These are phyloP conservation scores for Blastobotrys indianensis DNA, from an alignment of 1,139 yeast species.

Conservation along the genomic window DNA sequence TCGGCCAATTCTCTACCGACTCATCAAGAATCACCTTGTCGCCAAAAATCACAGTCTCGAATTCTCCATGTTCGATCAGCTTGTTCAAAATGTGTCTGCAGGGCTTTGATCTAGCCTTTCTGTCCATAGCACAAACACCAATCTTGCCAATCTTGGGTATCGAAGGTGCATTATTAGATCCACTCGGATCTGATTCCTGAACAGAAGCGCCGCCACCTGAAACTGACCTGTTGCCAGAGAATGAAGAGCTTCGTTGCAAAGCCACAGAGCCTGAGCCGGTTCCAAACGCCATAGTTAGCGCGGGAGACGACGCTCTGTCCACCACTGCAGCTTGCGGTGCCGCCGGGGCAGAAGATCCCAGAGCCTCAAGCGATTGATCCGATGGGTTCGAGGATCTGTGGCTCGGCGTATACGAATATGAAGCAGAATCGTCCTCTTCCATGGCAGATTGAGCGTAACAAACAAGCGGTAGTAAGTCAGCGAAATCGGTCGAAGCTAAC, in stretches of 20 bases:
- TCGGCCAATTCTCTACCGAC: conserved; percentile 92
- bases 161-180: not conserved
- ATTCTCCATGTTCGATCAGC: conserved; percentile 87
- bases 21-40: conserved; percentile 96
- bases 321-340: too few relatives aligned
- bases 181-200: not conserved
- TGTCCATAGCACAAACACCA: conserved; percentile 99
- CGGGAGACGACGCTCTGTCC: too few relatives aligned
- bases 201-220: not conserved
- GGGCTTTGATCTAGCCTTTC: conserved; percentile 92
- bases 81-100: conserved; percentile 86
- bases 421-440: conserved; percentile 7
- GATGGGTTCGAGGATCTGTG: conserved; percentile 3
- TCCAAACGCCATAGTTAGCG: too few relatives aligned
- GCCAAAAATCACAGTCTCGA: conserved; percentile 94
- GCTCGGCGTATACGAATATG: conserved; percentile 10
- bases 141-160: conserved; percentile 81
- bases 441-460: not conserved
- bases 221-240: not conserved
- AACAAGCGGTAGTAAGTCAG: not conserved
- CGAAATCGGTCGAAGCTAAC: too few relatives aligned
- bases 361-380: too few relatives aligned
- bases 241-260: too few relatives aligned
- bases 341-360: too few relatives aligned
- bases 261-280: too few relatives aligned